Evolutionary conservation across 2,329 filamentous ascomycete genomes (phyloP), one percentile per base, ranked within the genome.

Genomic region (Pestalotiopsis sp.): DNA sequence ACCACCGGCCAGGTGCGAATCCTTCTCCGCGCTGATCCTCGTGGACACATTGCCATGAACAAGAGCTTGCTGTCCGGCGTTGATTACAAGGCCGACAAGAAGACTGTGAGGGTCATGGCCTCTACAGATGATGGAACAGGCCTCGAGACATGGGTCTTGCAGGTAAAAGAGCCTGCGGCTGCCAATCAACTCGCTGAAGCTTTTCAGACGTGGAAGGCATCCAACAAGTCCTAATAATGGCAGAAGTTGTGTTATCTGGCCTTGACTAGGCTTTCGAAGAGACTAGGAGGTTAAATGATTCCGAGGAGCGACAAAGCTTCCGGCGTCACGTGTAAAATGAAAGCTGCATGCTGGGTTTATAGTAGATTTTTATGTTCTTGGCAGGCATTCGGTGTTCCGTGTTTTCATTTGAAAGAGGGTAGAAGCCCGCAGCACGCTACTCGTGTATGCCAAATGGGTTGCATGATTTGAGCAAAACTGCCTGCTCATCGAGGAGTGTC

Each of bases 1-100:
- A 85, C 86, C 17, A 93, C 90, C 0, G 88, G 87, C 23, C 85
- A 86, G 36, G 87, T 90, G 3, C 89, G 93, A 56, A 82, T 96
- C 60, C 81, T 97, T 23, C 81, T 95, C 70, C 89, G 93, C 64
- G 88, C 89, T n/a, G 92, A 94, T 72, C 92, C 93, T 0, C 87
- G 90, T 71, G 93, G 93, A 17, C 88, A 91, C 52, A 84, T 95
- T 61, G 87, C 92, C 3, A 82, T 97, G 75, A 97, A 97, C 81
- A 88, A 91, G 73, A 80, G 84, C 23, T 79, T 95, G 63, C 80
- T 93, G 41, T 82, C 88, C 2, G 82, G 85, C n/a, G 80, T 90
- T 66, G 83, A 84, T 4, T 95, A 94, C 82, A 87, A 87, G 74
- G 82, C 85, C 6, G 84, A 86, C 36, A 82, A 83, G 12, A 92